Evolutionary conservation across 129 eudicot genomes (phyloP).

Genomic region (Rutidosis leptorrhynchoides): DNA sequence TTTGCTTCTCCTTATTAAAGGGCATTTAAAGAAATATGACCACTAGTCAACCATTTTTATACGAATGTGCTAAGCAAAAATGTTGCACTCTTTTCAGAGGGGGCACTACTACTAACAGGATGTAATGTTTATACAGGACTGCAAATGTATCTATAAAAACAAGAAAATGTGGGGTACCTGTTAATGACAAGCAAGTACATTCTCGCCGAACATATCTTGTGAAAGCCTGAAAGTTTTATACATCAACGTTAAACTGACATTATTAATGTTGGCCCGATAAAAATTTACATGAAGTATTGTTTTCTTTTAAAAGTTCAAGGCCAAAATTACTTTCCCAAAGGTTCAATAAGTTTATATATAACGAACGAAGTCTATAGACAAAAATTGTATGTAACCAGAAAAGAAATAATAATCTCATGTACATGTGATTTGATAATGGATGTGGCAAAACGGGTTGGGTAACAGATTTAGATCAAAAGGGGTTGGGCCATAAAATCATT

Average conservation of each 20-base stretch:
- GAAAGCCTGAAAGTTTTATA: slow-evolving; percentile 55
- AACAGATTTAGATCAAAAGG: too few species aligned
- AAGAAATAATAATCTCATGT: neutral
- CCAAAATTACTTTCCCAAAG: neutral
- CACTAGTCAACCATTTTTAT: neutral
- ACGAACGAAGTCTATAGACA: neutral
- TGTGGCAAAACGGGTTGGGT: too few species aligned
- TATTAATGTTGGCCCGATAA: neutral
- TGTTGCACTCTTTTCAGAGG: slow-evolving; percentile 6
- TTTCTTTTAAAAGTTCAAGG: neutral
- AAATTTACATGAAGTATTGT: neutral
- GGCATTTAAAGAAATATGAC: slow-evolving; percentile 9
- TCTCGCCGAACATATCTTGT: slow-evolving; percentile 82
- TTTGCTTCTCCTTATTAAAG: neutral
- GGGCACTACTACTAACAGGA: neutral
- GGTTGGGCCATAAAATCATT: too few species aligned
- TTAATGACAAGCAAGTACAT: slow-evolving; percentile 61
- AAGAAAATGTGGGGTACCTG: slow-evolving; percentile 50
- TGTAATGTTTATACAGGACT: slow-evolving; percentile 4
- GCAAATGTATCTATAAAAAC: neutral
- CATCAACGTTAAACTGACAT: neutral
- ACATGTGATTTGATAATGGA: too few species aligned
- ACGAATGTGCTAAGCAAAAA: neutral
- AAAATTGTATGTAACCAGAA: neutral
- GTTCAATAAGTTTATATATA: neutral